These are phyloP conservation scores for Tuber borchii DNA, from an alignment of 495 filamentous ascomycete genomes.

Conservation along the genomic window DNA sequence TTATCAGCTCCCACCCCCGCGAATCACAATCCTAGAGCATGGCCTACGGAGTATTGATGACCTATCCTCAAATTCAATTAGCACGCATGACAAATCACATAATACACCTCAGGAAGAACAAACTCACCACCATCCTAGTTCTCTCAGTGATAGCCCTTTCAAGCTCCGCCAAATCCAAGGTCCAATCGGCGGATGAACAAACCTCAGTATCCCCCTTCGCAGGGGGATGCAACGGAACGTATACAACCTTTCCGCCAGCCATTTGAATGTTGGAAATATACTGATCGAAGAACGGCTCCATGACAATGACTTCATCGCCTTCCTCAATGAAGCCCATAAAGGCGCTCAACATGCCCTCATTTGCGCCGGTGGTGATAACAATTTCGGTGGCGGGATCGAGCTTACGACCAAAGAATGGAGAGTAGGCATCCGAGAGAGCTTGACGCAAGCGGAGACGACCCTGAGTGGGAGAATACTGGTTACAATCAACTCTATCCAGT, in stretches of 20 bases:
- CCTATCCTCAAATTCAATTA: slow-evolving; percentile 28
- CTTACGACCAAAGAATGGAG: slow-evolving; percentile 69
- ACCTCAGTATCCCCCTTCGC: slow-evolving; percentile 70
- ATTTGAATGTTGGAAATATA: slow-evolving; percentile 97
- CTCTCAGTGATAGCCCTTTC: slow-evolving; percentile 73
- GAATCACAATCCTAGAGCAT: slow-evolving; percentile 28
- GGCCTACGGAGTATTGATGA: slow-evolving; percentile 46
- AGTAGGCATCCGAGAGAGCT: slow-evolving; percentile 84
- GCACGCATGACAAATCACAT: not conserved
- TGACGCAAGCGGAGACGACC: slow-evolving; percentile 84
- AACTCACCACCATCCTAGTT: slow-evolving; percentile 91
- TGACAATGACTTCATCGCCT: slow-evolving; percentile 93
- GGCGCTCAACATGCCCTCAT: slow-evolving; percentile 93
- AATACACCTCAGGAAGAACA: not conserved
- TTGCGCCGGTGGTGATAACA: slow-evolving; percentile 90
- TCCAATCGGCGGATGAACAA: slow-evolving; percentile 81
- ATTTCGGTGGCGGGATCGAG: slow-evolving; percentile 86
- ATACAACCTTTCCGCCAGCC: slow-evolving; percentile 88
- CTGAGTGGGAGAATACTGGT: slow-evolving; percentile 92
- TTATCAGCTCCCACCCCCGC: slow-evolving; percentile 17
- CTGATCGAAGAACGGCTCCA: slow-evolving; percentile 99
- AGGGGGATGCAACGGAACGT: slow-evolving; percentile 90
- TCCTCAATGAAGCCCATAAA: slow-evolving; percentile 96
- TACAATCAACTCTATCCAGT: slow-evolving; percentile 89
- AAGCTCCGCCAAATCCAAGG: slow-evolving; percentile 73